These are phyloP conservation scores for Cadophora gregata DNA, from an alignment of 2,329 filamentous ascomycete genomes.

Conservation along the genomic window DNA sequence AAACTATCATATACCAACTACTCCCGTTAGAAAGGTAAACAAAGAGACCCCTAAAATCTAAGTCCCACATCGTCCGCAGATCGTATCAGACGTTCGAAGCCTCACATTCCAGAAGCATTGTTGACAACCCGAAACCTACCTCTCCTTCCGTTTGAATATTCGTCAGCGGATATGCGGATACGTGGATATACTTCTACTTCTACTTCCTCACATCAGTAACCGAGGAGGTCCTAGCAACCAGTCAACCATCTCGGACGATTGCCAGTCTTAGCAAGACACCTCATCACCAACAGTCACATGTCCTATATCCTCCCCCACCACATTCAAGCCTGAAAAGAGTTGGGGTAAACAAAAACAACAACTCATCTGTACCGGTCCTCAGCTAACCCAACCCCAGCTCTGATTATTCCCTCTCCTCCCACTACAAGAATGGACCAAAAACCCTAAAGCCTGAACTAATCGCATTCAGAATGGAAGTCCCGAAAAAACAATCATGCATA, in stretches of 20 bases:
- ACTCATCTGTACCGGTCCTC: no score
- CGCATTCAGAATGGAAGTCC: not conserved
- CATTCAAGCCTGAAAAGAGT: not conserved
- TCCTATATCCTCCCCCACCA: not conserved
- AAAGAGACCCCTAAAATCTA: slow-evolving; percentile 1
- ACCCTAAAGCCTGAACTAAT: not conserved
- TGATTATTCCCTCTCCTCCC: not conserved
- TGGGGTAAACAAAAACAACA: not conserved
- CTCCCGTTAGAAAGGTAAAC: not conserved
- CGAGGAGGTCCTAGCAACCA: not conserved
- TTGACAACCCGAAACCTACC: not conserved
- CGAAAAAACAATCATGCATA: slow-evolving; percentile 1
- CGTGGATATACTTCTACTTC: not conserved
- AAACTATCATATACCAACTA: no score
- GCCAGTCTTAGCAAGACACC: not conserved
- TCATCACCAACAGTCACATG: not conserved
- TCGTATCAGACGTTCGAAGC: not conserved
- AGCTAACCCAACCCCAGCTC: not conserved
- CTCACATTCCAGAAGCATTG: not conserved
- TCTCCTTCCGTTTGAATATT: not conserved
- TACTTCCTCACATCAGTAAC: not conserved
- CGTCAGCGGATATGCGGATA: not conserved
- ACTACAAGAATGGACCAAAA: not conserved
- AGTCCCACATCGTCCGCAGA: not conserved
- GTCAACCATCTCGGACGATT: not conserved